These are phyloP conservation scores for Cenococcum geophilum DNA, from an alignment of 495 filamentous ascomycete species.

Conservation along the genomic window DNA sequence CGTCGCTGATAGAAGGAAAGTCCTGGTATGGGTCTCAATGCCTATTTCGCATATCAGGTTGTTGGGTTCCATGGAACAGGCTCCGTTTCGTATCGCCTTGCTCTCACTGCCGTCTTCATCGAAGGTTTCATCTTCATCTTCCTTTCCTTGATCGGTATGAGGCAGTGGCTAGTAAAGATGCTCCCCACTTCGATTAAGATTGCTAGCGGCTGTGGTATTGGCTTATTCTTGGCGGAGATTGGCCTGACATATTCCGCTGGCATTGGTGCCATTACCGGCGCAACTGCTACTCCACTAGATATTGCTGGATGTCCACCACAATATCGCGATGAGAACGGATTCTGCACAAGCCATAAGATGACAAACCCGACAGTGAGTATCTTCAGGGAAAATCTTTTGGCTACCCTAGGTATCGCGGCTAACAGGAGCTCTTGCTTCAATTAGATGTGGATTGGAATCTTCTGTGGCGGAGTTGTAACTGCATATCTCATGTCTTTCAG, in stretches of 20 bases:
- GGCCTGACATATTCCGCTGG: constrained; percentile 74
- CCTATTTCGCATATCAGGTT: constrained; percentile 79
- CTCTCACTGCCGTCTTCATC: constrained; percentile 75
- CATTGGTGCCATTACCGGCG: constrained; percentile 66
- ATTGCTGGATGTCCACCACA: constrained; percentile 60
- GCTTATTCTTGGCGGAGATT: constrained; percentile 72
- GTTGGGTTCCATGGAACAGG: constrained; percentile 67
- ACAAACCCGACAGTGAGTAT: constrained; percentile 51
- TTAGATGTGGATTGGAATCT: constrained; percentile 74
- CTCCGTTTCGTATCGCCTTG: constrained; percentile 59
- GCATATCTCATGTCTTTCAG: constrained; percentile 73
- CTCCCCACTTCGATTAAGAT: constrained; percentile 76
- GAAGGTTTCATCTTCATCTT: constrained; percentile 69
- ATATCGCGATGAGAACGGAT: constrained; percentile 39
- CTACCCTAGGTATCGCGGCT: not conserved
- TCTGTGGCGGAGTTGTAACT: constrained; percentile 74
- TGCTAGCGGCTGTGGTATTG: constrained; percentile 79
- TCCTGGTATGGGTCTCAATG: constrained; percentile 80
- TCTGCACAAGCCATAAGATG: constrained; percentile 59
- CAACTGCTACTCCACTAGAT: constrained; percentile 53
- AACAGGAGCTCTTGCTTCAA: constrained; percentile 3
- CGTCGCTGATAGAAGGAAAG: constrained; percentile 13
- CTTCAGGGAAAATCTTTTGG: not conserved
- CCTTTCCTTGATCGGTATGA: constrained; percentile 67
- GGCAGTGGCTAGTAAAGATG: constrained; percentile 74